Evolutionary conservation across 2,329 filamentous ascomycete species (phyloP), one percentile per base, ranked within the genome.

Genomic region (Triangularia setosa): DNA sequence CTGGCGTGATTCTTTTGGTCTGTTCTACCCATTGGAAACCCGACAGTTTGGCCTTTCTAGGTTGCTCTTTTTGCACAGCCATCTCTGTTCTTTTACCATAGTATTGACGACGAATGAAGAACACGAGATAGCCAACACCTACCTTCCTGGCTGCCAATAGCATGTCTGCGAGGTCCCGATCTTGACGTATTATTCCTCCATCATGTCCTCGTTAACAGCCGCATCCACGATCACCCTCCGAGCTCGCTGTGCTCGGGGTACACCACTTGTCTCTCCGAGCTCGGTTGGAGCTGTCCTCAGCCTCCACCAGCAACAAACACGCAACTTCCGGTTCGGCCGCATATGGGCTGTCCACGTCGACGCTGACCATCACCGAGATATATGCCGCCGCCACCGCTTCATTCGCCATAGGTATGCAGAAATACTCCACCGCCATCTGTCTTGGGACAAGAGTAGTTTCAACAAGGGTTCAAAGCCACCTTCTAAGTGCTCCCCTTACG

Each of bases 321-420:
- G 85, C 35, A 71, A 71, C 35, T 83, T 85, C 65, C 80, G 82
- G 65, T 79, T 85, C 64, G 79, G 77, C 60, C 67, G 69, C 18
- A 68, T 78, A 18, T 84, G 82, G 79, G 76, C 79, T 7, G 77
- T 75, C 28, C 77, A 77, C 54, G 68, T 78, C 27, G 78, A 82
- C 66, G 72, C 75, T 14, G 76, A 80, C 18, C 73, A 75, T 21
- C 76, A 78, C 44, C 77, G 75, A 53, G 79, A 84, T 60, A 66
- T 79, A 28, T 79, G 79, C 59, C 80, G 78, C 53, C 82, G 79
- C 12, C 75, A 79, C 65, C 77, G 79, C 61, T 65, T 71, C 3
- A 44, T 79, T 11, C 81, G 79, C 54, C 78, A 82, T 68, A 82
- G 79, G 64, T 81, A 81, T 68, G 73, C 77, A 64, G 79, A 84